These are phyloP conservation scores for Paspalum notatum DNA, from an alignment of 176 grass and related monocot species.

Conservation along the genomic window DNA sequence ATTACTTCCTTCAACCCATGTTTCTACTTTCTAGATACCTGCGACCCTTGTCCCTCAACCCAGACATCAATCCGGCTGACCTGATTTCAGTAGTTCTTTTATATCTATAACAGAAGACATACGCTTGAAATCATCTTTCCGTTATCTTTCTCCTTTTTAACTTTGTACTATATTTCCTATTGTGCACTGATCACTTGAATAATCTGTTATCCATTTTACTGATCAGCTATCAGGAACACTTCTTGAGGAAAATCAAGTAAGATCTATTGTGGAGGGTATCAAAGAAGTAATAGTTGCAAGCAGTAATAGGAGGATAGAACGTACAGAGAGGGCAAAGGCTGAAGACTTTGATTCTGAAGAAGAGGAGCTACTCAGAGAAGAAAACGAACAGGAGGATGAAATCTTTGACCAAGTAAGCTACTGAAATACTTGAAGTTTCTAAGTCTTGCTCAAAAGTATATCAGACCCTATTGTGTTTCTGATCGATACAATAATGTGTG, in stretches of 20 bases:
- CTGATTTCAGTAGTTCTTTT: not conserved
- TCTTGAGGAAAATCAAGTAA: constrained; percentile 74
- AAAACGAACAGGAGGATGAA: constrained; percentile 90
- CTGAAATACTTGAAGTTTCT: constrained; percentile 11
- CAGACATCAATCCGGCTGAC: too few species aligned
- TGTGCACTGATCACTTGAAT: constrained; percentile 13
- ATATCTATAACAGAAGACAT: constrained; percentile 17
- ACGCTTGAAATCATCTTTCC: constrained; percentile 21
- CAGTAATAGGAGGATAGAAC: constrained; percentile 64
- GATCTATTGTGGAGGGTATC: constrained; percentile 65
- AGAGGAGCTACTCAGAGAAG: constrained; percentile 77
- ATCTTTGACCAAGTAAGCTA: constrained; percentile 78
- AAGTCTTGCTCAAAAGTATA: constrained; percentile 21
- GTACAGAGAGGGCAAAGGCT: constrained; percentile 57
- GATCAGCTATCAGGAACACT: constrained; percentile 62
- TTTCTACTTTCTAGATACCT: too few species aligned
- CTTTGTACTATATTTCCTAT: constrained; percentile 21
- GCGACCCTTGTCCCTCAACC: too few species aligned
- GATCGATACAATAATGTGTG: constrained; percentile 10
- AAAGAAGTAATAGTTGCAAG: constrained; percentile 73
- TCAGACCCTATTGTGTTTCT: constrained; percentile 8
- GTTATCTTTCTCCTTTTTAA: constrained; percentile 19
- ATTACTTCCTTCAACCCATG: too few species aligned
- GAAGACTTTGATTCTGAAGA: constrained; percentile 87
- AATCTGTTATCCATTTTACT: constrained; percentile 22